Conservation (phyloP, 495 filamentous ascomycete genomes). For the Aspergillus campestris region DNA sequence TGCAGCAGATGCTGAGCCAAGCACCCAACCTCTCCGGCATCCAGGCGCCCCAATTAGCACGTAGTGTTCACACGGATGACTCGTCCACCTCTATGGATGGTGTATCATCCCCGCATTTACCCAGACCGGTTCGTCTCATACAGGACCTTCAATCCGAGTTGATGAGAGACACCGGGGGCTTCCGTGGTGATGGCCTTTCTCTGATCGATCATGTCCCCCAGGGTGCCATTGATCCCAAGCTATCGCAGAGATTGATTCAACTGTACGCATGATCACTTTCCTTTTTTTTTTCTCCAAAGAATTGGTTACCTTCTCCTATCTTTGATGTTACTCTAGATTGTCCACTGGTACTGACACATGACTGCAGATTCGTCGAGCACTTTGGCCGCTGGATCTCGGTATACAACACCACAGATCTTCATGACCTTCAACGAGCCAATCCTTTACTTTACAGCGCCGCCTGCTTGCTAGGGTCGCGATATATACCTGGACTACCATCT, state of each 20-base stretch:
- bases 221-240: constrained; percentile 27
- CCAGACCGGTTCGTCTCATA: constrained; percentile 30
- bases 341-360: constrained; percentile 5
- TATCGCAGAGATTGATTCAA: constrained; percentile 30
- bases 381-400: constrained; percentile 32
- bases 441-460: constrained; percentile 33
- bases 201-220: constrained; percentile 24
- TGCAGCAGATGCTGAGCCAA: constrained; percentile 29
- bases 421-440: constrained; percentile 21
- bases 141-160: constrained; percentile 29
- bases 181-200: constrained; percentile 16
- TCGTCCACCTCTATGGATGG: constrained; percentile 11
- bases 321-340: neutral
- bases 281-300: neutral
- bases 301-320: no score
- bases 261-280: constrained; percentile 15
- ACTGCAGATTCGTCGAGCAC: constrained; percentile 27
- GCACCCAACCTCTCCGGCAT: constrained; percentile 14
- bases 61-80: constrained; percentile 22
- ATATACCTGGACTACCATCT: constrained; percentile 26
- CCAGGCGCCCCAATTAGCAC: constrained; percentile 7
- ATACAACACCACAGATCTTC: constrained; percentile 19
- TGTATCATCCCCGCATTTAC: constrained; percentile 13
- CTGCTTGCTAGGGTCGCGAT: constrained; percentile 32
- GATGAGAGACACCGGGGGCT: constrained; percentile 22